Evolutionary conservation across 2,329 filamentous ascomycete species (phyloP).

Genomic region (Trichoderma citrinoviride): DNA sequence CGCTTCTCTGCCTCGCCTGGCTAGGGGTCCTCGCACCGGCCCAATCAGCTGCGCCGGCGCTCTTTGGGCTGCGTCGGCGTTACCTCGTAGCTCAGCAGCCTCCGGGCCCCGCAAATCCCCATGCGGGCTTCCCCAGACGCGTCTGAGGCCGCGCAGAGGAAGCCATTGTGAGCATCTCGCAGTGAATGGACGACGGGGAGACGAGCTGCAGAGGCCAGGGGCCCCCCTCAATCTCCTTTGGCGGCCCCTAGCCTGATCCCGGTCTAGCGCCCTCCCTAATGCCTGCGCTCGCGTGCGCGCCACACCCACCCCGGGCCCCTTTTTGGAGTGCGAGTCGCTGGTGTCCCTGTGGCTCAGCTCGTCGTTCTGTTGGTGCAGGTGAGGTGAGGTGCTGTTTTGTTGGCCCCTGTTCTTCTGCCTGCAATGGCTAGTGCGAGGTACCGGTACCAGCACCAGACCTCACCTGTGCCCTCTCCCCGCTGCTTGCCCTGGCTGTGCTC

Average conservation of each 20-base stretch:
- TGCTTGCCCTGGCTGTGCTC: too few relatives aligned
- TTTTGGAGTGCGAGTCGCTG: neutral
- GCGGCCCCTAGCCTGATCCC: conserved; percentile 1
- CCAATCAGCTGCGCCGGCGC: conserved; percentile 1
- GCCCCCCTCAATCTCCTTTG: conserved; percentile 7
- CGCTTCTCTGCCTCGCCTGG: conserved; percentile 32
- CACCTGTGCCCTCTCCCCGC: too few relatives aligned
- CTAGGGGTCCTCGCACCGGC: conserved; percentile 2
- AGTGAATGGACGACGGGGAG: neutral
- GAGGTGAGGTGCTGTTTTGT: neutral
- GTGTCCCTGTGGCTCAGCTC: neutral
- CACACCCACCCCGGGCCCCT: conserved; percentile 10
- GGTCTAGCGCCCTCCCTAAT: conserved; percentile 2
- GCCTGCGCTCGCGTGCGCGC: conserved; percentile 19
- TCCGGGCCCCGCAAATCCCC: conserved; percentile 22
- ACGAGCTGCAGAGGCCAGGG: neutral
- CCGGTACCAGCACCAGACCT: too few relatives aligned
- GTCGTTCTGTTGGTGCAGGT: neutral
- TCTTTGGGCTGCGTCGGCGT: conserved; percentile 29
- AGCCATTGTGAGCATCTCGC: neutral
- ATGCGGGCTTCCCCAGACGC: conserved; percentile 34
- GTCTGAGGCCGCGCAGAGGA: neutral
- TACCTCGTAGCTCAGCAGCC: conserved; percentile 34
- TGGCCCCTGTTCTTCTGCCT: neutral
- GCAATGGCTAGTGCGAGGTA: neutral